Conservation (phyloP, 2,329 filamentous ascomycete genomes). For the Ciborinia camelliae region DNA sequence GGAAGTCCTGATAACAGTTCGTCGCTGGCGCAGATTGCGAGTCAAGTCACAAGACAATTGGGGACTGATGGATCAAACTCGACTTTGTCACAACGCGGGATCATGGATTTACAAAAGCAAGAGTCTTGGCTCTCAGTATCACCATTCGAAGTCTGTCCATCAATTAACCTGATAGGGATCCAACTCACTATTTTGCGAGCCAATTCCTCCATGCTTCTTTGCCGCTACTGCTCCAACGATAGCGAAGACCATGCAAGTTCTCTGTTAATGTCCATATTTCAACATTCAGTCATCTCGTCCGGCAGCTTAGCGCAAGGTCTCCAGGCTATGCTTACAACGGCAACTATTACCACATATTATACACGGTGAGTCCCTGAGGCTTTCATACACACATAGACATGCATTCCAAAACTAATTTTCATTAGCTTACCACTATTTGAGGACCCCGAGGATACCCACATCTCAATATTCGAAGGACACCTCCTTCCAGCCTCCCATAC, state of each 20-base stretch:
- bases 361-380: not conserved
- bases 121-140: too few relatives aligned
- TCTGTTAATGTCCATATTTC: not conserved
- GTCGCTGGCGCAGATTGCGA: not conserved
- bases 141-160: not conserved
- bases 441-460: not conserved
- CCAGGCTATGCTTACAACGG: not conserved
- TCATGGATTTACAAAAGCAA: not conserved
- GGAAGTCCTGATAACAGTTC: not conserved
- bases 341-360: not conserved
- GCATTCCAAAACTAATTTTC: not conserved
- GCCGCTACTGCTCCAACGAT: not conserved
- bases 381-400: not conserved
- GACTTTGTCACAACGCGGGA: not conserved
- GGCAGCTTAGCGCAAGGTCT: not conserved
- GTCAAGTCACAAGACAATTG: not conserved
- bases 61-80: not conserved
- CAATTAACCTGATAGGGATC: not conserved
- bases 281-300: not conserved
- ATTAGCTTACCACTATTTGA: not conserved
- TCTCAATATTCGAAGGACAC: not conserved
- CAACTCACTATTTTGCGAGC: not conserved
- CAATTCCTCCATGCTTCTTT: not conserved
- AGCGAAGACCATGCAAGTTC: not conserved
- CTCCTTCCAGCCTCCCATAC: not conserved